Evolutionary conservation across 768 basidiomycete genomes (phyloP).

Genomic region (Hemileccinum rubropunctum): DNA sequence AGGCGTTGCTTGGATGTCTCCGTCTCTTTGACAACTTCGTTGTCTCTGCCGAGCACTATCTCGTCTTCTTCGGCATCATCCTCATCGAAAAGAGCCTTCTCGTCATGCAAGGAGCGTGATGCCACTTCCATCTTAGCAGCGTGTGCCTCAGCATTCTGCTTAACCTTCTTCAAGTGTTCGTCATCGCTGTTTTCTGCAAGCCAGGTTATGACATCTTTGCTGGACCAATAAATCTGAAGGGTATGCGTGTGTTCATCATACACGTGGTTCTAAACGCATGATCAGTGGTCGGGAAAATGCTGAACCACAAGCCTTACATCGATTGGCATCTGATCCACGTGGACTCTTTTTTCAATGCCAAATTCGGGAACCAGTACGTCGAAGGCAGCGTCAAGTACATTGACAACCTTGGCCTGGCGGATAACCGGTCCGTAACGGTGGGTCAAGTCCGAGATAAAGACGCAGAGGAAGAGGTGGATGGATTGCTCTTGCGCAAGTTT

Average conservation of each 20-base stretch:
- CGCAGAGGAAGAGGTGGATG: slow-evolving; percentile 90
- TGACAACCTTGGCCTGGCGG: slow-evolving; percentile 91
- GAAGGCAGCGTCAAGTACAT: slow-evolving; percentile 96
- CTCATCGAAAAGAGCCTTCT: slow-evolving; percentile 85
- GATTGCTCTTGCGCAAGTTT: slow-evolving; percentile 95
- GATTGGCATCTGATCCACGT: slow-evolving; percentile 98
- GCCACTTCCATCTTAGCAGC: slow-evolving; percentile 89
- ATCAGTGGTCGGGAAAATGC: slow-evolving; percentile 15
- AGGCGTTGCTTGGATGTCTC: slow-evolving; percentile 76
- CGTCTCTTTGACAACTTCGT: slow-evolving; percentile 36
- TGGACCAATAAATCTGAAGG: slow-evolving; percentile 95
- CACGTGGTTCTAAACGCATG: slow-evolving; percentile 73
- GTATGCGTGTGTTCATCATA: slow-evolving; percentile 94
- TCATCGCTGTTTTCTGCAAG: slow-evolving; percentile 95
- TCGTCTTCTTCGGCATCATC: slow-evolving; percentile 81
- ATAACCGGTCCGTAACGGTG: slow-evolving; percentile 94
- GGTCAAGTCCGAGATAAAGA: slow-evolving; percentile 91
- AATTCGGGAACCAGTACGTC: slow-evolving; percentile 97
- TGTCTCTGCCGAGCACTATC: slow-evolving; percentile 69
- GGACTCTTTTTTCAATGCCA: slow-evolving; percentile 98
- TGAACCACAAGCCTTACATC: slow-evolving; percentile 54
- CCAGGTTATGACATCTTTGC: slow-evolving; percentile 91
- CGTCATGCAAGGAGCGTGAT: slow-evolving; percentile 81
- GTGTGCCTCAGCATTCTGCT: slow-evolving; percentile 88
- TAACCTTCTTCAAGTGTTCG: slow-evolving; percentile 92